Evolutionary conservation across 2,329 filamentous ascomycete species (phyloP).

Genomic region (Boeremia lycopersici): DNA sequence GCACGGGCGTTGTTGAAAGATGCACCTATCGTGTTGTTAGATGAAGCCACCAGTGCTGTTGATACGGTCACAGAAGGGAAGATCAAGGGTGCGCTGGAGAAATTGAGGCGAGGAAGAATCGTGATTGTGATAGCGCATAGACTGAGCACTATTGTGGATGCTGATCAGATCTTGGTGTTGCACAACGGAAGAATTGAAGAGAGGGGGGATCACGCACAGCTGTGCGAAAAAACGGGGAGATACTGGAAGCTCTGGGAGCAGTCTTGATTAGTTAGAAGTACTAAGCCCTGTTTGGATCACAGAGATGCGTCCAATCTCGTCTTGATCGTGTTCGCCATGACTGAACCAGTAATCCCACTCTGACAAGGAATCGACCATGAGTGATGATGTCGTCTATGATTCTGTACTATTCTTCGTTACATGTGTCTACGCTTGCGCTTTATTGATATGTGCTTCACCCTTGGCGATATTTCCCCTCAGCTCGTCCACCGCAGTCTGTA

Average conservation of each 20-base stretch:
- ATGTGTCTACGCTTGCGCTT: too few species aligned
- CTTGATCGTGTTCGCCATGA: too few species aligned
- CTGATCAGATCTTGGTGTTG: slow-evolving; percentile 50
- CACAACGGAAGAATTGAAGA: slow-evolving; percentile 48
- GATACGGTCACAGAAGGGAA: slow-evolving; percentile 4
- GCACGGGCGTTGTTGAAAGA: slow-evolving; percentile 34
- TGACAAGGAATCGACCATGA: too few species aligned
- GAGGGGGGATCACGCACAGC: slow-evolving; percentile 33
- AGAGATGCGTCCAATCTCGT: too few species aligned
- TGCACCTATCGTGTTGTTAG: slow-evolving; percentile 16
- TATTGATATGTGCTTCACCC: too few species aligned
- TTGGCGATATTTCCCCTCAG: too few species aligned
- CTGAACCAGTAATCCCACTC: too few species aligned
- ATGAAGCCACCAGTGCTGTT: slow-evolving; percentile 9
- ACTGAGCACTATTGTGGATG: slow-evolving; percentile 46
- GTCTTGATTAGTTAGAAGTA: not conserved
- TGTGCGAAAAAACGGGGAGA: slow-evolving; percentile 4
- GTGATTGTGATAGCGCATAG: slow-evolving; percentile 52
- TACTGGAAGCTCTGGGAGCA: slow-evolving; percentile 10
- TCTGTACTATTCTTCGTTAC: too few species aligned
- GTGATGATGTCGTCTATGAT: too few species aligned
- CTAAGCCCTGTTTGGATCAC: too few species aligned
- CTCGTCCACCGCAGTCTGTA: too few species aligned
- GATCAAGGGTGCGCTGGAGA: slow-evolving; percentile 39
- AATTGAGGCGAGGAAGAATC: slow-evolving; percentile 29